Percentiles rank a stretch among this genome's conserved stretches.
Evolutionary conservation across 2,329 filamentous ascomycete genomes (phyloP).

Genomic region (Aspergillus sp.): DNA sequence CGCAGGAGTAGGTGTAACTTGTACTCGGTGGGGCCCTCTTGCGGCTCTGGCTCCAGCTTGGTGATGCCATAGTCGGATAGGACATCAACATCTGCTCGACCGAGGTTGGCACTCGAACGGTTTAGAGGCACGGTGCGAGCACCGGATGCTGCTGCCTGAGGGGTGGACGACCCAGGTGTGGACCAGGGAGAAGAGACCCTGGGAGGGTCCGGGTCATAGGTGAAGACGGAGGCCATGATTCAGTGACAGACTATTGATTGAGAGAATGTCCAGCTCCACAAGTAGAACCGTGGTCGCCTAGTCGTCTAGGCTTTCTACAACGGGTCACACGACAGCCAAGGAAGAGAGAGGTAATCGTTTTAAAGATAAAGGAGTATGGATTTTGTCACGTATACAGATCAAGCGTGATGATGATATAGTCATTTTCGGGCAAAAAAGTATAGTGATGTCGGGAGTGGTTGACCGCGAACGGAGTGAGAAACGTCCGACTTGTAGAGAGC

Average conservation of each 20-base stretch:
- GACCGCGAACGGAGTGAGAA: neutral
- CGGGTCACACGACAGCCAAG: conserved; percentile 5
- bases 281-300: neutral
- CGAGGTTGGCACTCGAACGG: conserved; percentile 36
- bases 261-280: neutral
- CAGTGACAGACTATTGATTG: neutral
- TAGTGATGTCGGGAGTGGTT: neutral
- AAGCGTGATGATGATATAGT: conserved; percentile 12
- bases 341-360: neutral
- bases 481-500: neutral
- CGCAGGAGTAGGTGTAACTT: conserved; percentile 87
- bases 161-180: conserved; percentile 50
- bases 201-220: conserved; percentile 83
- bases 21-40: conserved; percentile 93
- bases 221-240: conserved; percentile 90
- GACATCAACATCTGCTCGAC: conserved; percentile 37
- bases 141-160: conserved; percentile 29
- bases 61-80: conserved; percentile 62
- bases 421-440: conserved; percentile 14
- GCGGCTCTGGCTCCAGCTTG: conserved; percentile 82
- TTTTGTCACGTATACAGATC: conserved; percentile 7
- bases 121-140: conserved; percentile 23
- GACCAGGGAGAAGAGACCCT: conserved; percentile 90
- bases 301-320: too few species aligned
- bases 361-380: conserved; percentile 6